These are phyloP conservation scores for Paxillus involutus DNA, from an alignment of 768 basidiomycete species.

Conservation along the genomic window DNA sequence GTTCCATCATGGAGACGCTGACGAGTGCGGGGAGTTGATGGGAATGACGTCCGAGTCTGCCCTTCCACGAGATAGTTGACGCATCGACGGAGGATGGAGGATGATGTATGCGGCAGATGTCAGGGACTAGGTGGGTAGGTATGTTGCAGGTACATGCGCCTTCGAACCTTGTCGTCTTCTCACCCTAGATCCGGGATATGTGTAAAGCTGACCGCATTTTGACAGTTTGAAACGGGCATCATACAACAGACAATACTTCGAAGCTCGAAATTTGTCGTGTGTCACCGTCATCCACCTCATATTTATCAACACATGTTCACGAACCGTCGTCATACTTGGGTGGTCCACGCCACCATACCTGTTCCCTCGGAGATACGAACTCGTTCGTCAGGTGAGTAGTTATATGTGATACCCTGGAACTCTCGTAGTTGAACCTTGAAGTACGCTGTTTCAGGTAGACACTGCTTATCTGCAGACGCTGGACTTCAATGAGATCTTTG, in stretches of 20 bases:
- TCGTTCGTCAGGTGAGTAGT: not conserved
- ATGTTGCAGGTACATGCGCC: too few relatives aligned
- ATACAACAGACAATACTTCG: not conserved
- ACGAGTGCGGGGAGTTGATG: slow-evolving; percentile 18
- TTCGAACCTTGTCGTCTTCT: too few relatives aligned
- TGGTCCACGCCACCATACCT: too few relatives aligned
- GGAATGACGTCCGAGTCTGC: slow-evolving; percentile 16
- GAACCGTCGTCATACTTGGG: not conserved
- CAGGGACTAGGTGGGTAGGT: too few relatives aligned
- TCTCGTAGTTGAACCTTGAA: not conserved
- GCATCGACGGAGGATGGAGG: not conserved
- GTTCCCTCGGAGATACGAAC: not conserved
- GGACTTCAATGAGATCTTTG: not conserved
- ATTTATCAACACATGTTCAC: not conserved
- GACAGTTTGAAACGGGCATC: not conserved
- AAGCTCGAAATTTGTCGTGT: not conserved
- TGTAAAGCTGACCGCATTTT: not conserved
- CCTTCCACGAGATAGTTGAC: not conserved
- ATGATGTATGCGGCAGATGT: not conserved
- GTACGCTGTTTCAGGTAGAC: not conserved
- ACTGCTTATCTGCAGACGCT: not conserved
- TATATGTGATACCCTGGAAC: too few relatives aligned
- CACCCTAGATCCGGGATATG: slow-evolving; percentile 12
- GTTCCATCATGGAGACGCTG: slow-evolving; percentile 14
- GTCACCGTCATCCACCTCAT: not conserved